These are phyloP conservation scores for Nemania abortiva DNA, from an alignment of 2,329 filamentous ascomycete genomes.

Conservation along the genomic window DNA sequence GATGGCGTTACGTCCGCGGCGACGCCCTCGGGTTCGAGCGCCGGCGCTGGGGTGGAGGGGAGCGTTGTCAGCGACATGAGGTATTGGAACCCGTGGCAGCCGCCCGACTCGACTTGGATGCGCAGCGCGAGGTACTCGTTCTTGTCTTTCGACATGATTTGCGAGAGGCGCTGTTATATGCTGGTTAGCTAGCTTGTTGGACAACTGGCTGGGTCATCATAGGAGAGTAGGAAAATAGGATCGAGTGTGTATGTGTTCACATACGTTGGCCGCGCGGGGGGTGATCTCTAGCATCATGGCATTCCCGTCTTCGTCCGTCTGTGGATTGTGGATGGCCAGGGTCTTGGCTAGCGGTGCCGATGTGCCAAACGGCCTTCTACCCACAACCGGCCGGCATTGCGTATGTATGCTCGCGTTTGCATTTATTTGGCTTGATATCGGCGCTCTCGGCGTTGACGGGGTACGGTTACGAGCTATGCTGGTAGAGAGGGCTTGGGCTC, in stretches of 20 bases:
- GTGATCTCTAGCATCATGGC: slow-evolving; percentile 87
- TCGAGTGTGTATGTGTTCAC: slow-evolving; percentile 43
- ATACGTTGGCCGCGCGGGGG: slow-evolving; percentile 81
- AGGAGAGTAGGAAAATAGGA: background rate
- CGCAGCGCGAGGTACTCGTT: slow-evolving; percentile 90
- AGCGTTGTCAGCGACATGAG: slow-evolving; percentile 85
- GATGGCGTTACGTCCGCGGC: slow-evolving; percentile 46
- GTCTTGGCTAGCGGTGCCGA: slow-evolving; percentile 54
- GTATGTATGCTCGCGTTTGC: slow-evolving; percentile 4
- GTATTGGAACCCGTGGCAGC: slow-evolving; percentile 98
- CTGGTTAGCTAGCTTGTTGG: slow-evolving; percentile 14
- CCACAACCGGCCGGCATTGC: background rate
- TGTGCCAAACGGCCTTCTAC: slow-evolving; percentile 23
- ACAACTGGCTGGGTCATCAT: background rate
- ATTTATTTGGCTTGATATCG: slow-evolving; percentile 25
- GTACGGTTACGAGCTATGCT: slow-evolving; percentile 45
- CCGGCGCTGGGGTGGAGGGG: slow-evolving; percentile 51
- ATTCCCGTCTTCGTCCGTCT: slow-evolving; percentile 85
- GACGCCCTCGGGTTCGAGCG: slow-evolving; percentile 23
- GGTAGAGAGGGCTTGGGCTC: slow-evolving; percentile 44
- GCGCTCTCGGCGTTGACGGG: background rate
- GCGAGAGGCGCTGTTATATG: slow-evolving; percentile 71
- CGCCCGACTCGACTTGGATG: slow-evolving; percentile 90
- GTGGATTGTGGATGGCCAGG: slow-evolving; percentile 74
- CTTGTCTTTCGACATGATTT: slow-evolving; percentile 77